Evolutionary conservation across 2,329 filamentous ascomycete species (phyloP), one percentile per base, ranked within the genome.

Genomic region (Fusarium sp.): DNA sequence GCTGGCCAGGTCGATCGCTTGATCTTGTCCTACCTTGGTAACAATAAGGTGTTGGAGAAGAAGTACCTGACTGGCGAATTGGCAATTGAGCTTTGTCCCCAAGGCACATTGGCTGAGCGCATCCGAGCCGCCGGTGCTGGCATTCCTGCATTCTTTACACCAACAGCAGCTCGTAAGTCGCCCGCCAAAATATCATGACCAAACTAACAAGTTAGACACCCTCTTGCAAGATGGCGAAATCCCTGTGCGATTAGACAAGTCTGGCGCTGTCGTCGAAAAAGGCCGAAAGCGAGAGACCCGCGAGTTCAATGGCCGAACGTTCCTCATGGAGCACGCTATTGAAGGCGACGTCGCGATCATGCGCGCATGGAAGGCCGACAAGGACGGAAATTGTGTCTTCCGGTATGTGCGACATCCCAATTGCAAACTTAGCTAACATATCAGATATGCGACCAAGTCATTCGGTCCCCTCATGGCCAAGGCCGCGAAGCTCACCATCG

Each of bases 401-500:
- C 85, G 92, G 78, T 91, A 80, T 30, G 54, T 43, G 8, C 3
- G 2, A 24, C 9, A 16, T 3, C 3, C 2, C 8, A 12, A 22
- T 13, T 15, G 3, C 4, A 2, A 38, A 34, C 41, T 53, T 3
- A 30, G 22, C 52, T 62, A 53, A 58, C 34, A 45, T 4, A 4
- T 32, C 2, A 87, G 85, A 70, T 90, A 92, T 79, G 91, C 92
- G 1, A 93, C 91, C 32, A 92, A 92, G 78, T 89, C 91, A 1
- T 94, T 93, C 69, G 91, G 89, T 2, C 87, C 88, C 8, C 86
- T 93, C 67, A 93, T 94, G 91, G 93, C 92, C 64, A 94, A 95
- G 81, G 93, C 93, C 0, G 93, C 92, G 1, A 88, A 86, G 49
- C 76, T 92, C 41, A 91, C 92, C 27, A 94, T 97, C 43, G 92